Conservation (phyloP, 176 grass and related monocot genomes). For the Avena insularis region DNA sequence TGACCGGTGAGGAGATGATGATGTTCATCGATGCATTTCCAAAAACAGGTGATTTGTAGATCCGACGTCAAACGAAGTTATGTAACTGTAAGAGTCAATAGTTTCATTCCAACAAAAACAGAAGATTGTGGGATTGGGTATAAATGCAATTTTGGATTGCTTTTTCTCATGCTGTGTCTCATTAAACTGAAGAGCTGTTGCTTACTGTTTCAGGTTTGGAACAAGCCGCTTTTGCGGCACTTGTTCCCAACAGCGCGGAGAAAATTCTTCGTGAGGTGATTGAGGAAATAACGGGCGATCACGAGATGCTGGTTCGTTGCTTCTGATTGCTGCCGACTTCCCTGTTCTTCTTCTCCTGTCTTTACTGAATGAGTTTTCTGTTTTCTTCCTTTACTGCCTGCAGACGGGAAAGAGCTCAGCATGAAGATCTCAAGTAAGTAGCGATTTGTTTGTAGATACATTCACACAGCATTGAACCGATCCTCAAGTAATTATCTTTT, state of each 20-base stretch:
- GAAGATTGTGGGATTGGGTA: neutral
- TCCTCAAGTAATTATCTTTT: neutral
- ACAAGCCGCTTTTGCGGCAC: conserved; percentile 87
- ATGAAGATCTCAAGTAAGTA: conserved; percentile 20
- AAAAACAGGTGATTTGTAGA: conserved; percentile 63
- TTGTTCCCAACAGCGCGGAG: conserved; percentile 91
- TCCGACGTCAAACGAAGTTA: neutral
- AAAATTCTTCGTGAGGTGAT: conserved; percentile 83
- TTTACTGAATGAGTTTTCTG: conserved; percentile 16
- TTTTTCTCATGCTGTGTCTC: neutral
- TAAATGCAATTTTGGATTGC: neutral
- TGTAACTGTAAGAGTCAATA: neutral
- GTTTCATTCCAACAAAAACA: neutral
- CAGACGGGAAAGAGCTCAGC: conserved; percentile 58
- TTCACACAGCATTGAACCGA: conserved; percentile 21
- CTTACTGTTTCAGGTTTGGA: conserved; percentile 61
- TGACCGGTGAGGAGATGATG: conserved; percentile 96
- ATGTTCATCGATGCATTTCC: conserved; percentile 95
- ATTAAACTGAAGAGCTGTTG: conserved; percentile 28
- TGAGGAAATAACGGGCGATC: conserved; percentile 93
- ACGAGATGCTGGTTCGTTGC: conserved; percentile 86
- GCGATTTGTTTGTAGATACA: neutral
- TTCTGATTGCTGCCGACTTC: conserved; percentile 26
- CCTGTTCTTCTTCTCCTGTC: conserved; percentile 12
- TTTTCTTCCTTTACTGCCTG: conserved; percentile 29